These are phyloP conservation scores for Pyrenochaeta sp. DNA, from an alignment of 2,329 filamentous ascomycete species.

Conservation along the genomic window DNA sequence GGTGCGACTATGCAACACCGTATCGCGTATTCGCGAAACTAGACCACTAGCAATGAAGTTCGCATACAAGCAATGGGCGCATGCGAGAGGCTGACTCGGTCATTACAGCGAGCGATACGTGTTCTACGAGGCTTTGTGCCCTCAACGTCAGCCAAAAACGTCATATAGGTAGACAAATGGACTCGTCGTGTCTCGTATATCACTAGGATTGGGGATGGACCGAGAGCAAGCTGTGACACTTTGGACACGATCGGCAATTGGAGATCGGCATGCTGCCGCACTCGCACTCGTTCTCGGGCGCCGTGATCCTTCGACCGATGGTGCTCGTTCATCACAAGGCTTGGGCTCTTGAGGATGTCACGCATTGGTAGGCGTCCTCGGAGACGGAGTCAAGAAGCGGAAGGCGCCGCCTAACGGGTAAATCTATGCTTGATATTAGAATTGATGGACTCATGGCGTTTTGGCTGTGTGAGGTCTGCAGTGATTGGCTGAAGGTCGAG, in stretches of 20 bases:
- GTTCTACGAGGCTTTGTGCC: too few species aligned
- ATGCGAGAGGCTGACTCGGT: too few species aligned
- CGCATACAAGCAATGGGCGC: too few species aligned
- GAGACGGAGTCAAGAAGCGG: too few species aligned
- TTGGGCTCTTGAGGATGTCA: background rate
- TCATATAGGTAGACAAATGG: background rate
- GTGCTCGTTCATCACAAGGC: background rate
- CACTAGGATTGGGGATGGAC: background rate
- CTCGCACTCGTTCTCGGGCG: background rate
- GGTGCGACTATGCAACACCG: too few species aligned
- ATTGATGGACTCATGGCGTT: background rate
- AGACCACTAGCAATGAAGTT: too few species aligned
- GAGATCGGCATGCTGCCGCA: too few species aligned
- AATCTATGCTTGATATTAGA: too few species aligned
- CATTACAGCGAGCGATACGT: too few species aligned
- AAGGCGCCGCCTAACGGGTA: too few species aligned
- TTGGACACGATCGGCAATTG: background rate
- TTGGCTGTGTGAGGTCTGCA: background rate
- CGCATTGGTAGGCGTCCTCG: background rate
- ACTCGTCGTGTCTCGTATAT: background rate
- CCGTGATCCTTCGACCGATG: too few species aligned
- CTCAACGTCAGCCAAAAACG: background rate
- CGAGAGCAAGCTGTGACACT: background rate
- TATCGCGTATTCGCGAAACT: too few species aligned
- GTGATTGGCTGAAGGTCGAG: slow-evolving; percentile 6